A percentile compares a stretch with the other conserved stretches of the same genome.
These are phyloP conservation scores for Carallia pectinifolia DNA, from an alignment of 345 rosid genomes.

Conservation along the genomic window DNA sequence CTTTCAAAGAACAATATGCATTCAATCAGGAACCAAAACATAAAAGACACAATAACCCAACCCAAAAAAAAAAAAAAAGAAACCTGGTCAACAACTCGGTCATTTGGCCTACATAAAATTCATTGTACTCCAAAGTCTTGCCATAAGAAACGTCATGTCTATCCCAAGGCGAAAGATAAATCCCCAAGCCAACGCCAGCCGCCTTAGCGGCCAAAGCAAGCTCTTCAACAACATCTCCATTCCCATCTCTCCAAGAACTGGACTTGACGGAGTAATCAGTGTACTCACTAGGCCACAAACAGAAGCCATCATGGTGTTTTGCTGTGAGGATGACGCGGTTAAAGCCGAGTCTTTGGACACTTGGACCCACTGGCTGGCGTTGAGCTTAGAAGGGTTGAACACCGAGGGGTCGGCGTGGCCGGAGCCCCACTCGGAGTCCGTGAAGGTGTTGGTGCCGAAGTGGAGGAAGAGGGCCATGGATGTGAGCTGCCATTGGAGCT, in stretches of 20 bases:
- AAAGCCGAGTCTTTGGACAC: conserved; percentile 71
- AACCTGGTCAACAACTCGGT: conserved; percentile 78
- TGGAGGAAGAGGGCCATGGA: conserved; percentile 78
- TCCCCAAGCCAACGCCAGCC: conserved; percentile 58
- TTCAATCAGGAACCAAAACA: neutral
- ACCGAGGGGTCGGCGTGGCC: conserved; percentile 65
- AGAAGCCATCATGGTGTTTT: conserved; percentile 97
- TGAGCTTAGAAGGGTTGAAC: conserved; percentile 61
- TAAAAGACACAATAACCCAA: neutral
- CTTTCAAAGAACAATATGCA: neutral
- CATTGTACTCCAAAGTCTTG: conserved; percentile 76
- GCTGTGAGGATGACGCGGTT: conserved; percentile 72
- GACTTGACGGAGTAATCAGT: conserved; percentile 76
- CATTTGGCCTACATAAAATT: conserved; percentile 85
- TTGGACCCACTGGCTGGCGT: conserved; percentile 80
- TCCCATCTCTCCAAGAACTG: conserved; percentile 59
- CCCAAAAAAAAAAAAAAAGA: conserved; percentile 1
- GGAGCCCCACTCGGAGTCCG: conserved; percentile 84
- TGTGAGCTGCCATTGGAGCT: conserved; percentile 82
- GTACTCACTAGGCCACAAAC: conserved; percentile 78
- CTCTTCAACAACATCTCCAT: conserved; percentile 71
- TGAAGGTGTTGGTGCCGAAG: conserved; percentile 89
- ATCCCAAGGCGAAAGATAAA: conserved; percentile 95
- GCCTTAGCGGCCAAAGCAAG: conserved; percentile 60
- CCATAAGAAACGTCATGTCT: conserved; percentile 73